phyloP scores from a whole-genome alignment of 495 filamentous ascomycete genomes.

The Hyaloscypha finlandica region DNA sequence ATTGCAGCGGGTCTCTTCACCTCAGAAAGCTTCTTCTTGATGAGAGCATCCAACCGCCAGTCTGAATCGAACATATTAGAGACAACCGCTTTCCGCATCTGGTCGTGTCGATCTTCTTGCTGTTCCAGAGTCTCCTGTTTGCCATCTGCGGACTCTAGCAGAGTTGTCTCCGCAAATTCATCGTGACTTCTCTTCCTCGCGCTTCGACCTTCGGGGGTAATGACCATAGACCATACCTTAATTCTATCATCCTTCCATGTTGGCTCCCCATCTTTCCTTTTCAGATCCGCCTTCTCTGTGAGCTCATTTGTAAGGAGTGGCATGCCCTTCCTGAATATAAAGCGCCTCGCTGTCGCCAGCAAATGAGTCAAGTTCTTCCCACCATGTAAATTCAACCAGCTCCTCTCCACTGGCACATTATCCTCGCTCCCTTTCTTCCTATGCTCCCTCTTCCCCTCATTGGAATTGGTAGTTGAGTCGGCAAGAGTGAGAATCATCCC shows the following conservation, averaged over 20 bases:
- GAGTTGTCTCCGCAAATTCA: conserved; percentile 45
- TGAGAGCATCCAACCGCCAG: conserved; percentile 70
- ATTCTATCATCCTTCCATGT: conserved; percentile 75
- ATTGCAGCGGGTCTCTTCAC: conserved; percentile 69
- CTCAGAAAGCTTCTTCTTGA: conserved; percentile 62
- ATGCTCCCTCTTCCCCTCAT: conserved; percentile 31
- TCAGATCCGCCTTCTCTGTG: conserved; percentile 19
- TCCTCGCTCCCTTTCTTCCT: conserved; percentile 34
- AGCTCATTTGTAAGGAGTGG: conserved; percentile 70
- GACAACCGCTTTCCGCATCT: conserved; percentile 61
- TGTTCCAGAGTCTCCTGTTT: conserved; percentile 9
- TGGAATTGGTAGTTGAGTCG: conserved; percentile 52
- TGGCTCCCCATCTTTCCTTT: conserved; percentile 43
- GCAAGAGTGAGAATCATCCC: conserved; percentile 83
- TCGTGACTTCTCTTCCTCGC: conserved; percentile 64
- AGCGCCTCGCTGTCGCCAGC: conserved; percentile 78
- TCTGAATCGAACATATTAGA: conserved; percentile 79
- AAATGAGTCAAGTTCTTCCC: conserved; percentile 74
- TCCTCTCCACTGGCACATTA: conserved; percentile 26
- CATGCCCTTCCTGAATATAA: conserved; percentile 84
- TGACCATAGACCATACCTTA: conserved; percentile 77
- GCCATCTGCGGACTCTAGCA: conserved; percentile 14
- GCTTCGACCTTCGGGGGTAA: conserved; percentile 41
- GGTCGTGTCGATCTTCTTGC: conserved; percentile 44
- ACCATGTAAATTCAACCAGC: conserved; percentile 69